Base-by-base conservation (phyloP, 1,139 yeast species). In the Chernovozyma sophiae-reginae region DNA sequence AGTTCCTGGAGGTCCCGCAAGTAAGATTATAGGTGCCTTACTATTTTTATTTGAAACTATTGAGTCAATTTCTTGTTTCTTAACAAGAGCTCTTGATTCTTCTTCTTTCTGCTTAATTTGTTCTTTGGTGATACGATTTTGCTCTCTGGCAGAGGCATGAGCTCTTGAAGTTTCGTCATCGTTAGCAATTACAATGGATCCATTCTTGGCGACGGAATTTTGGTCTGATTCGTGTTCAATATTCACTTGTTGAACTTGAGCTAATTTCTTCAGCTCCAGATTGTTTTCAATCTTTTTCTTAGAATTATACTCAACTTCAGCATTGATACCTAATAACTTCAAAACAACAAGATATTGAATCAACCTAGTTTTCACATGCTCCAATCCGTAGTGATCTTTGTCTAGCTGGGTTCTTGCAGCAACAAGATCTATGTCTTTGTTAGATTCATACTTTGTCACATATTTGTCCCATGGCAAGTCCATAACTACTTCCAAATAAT, bases 1-100 rank as follows among this genome's bases (percentile, higher is more conserved):
- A 6, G 89, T 95, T 33, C 97, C 97, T 0, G 97, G 97, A 8
- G 97, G 97, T 0, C 97, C 97, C 3, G 89, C 89, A 41, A 90
- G 68, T 60, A 87, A 72, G 32, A 90, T 68, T 34, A 87, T 86
- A 20, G 95, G 92, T 6, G 92, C 74, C 51, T 75, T 77, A 46
- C 69, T 69, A 36, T 56, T 54, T 34, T 57, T 62, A 2, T 67
- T 56, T 10, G 63, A 59, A 30, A 58, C 46, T n/a, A 62, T 41
- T 0, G 62, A 52, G 35, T 55, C 51, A 26, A 45, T 43, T 14
- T 44, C 46, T 7, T 41, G 40, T 22, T 35, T 37, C 26, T 37
- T 36, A 15, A 39, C 41, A 16, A 36, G 32, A 5, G 37, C 30
- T 12, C 40, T 36, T 17, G 41, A 33, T 22, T 42, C 34, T 35